Base-by-base conservation (phyloP, 495 filamentous ascomycete genomes). In the Rostrohypoxylon terebratum region DNA sequence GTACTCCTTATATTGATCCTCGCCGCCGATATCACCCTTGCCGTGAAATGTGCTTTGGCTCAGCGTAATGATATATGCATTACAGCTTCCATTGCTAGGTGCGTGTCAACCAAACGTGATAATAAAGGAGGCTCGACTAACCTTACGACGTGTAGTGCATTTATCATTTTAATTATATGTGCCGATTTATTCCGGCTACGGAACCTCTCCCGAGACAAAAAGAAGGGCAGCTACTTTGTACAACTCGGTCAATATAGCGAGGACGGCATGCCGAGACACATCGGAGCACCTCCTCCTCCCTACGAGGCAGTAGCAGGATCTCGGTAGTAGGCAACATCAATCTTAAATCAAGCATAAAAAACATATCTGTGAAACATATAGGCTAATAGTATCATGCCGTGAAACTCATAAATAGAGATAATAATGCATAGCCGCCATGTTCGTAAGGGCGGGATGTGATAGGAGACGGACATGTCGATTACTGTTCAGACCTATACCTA, bases 241-340 rank as follows among this genome's bases (percentile, higher is more conserved):
- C 40, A 36, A 25, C 63, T 63, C 1, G 54, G 7, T 11, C 42
- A 31, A 14, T 47, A 16, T 51, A 51, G 36, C 21, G 61, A 57
- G 36, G 44, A 42, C 25, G 50, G n/a, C 14, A 31, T 53, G 13
- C 34, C 66, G 21, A 13, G 18, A 11, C 40, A 13, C 5, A 18
- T 31, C 25, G 18, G 5, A 16, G 45, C 45, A 16, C 55, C 68
- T 61, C 68, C 68, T 61, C 68, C 68, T 47, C 48, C 61, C 1
- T 71, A 71, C 33, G 57, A 65, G 4, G 9, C 68, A 14, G 20
- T 42, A 25, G 23, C 54, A 31, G 38, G 47, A 20, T 3, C 38
- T 44, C 40, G 6, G 36, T 62, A 28, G 23, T 23, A 9, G 7
- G 23, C 3, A 11, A 10, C 10, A 25, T 50, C 2, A 4, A 0